phyloP scores from a whole-genome alignment of 2,329 filamentous ascomycete genomes.

The Huntiella savannae region DNA sequence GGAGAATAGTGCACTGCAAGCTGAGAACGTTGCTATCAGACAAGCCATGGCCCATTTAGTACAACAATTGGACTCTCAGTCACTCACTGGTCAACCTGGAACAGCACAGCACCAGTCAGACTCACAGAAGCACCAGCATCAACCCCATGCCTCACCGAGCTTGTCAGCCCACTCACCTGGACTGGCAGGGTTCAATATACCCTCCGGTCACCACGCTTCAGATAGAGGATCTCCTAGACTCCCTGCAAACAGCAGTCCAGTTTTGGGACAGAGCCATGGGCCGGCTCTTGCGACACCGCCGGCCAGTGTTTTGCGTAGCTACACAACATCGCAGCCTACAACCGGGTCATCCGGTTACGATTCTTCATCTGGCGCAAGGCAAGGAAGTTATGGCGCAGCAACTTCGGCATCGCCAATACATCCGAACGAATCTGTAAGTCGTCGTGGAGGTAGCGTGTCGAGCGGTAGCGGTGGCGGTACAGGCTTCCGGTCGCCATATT shows the following conservation, averaged over 20 bases:
- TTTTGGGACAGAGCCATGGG: too few species aligned
- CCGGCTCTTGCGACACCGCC: too few species aligned
- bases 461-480: background rate
- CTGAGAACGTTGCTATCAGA: conserved; percentile 64
- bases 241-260: too few species aligned
- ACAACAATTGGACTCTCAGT: conserved; percentile 8
- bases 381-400: background rate
- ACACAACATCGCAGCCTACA: background rate
- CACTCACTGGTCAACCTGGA: background rate
- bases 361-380: background rate
- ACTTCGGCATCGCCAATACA: background rate
- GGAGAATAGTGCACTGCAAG: conserved; percentile 58
- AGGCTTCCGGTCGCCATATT: background rate
- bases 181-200: too few species aligned
- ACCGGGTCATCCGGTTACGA: background rate
- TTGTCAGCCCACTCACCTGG: too few species aligned
- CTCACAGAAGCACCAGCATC: conserved; percentile 8
- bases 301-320: too few species aligned
- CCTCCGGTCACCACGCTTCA: too few species aligned
- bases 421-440: too few species aligned
- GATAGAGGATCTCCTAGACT: too few species aligned
- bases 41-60: conserved; percentile 17
- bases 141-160: background rate
- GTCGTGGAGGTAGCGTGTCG: background rate
- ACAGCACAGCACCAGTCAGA: conserved; percentile 6